Evolutionary conservation across 495 filamentous ascomycete species (phyloP), one percentile per base, ranked within the genome.

Genomic region (Penicillium mononematosum): DNA sequence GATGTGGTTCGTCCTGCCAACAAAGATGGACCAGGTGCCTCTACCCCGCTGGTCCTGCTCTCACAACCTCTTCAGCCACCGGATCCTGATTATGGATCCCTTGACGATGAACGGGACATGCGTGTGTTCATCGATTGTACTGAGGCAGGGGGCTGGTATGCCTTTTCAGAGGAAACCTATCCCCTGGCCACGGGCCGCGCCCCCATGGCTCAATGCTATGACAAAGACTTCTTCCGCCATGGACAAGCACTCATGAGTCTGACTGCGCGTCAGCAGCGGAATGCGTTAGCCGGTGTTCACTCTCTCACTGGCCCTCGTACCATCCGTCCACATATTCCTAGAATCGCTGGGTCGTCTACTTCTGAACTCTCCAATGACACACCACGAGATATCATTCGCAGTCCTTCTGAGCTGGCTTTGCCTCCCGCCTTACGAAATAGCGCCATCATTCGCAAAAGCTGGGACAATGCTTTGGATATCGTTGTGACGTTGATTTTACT

Each of bases 121-220:
- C 85, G 85, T 36, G 86, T 96, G 3, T 96, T 94, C 67, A 82
- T 98, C 46, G 95, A 96, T 65, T 86, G 85, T 53, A 97, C 91
- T 8, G 83, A 88, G 59, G 78, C 79, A 38, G 92, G 91, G 38
- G 87, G 90, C 56, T 97, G 92, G 91, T 98, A 93, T 71, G 94
- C 92, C 17, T 83, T 98, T 72, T 96, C 94, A 0, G 93, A 95
- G 50, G 82, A 71, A 53, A 87, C 84, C 4, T 98, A 96, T 63
- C 94, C 94, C 8, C 69, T 89, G 8, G 88, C 93, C 20, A 85
- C 91, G 10, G 83, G 88, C 22, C 83, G 85, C 5, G 86, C 87
- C 4, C 70, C 77, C 56, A 73, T 77, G 56, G 92, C 92, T 1
- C 78, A 80, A 50, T 85, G 84, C 60, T 85, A 87, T 57, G 77